Evolutionary conservation across 2,329 filamentous ascomycete species (phyloP).

Genomic region (Tolypocladium nubicola): DNA sequence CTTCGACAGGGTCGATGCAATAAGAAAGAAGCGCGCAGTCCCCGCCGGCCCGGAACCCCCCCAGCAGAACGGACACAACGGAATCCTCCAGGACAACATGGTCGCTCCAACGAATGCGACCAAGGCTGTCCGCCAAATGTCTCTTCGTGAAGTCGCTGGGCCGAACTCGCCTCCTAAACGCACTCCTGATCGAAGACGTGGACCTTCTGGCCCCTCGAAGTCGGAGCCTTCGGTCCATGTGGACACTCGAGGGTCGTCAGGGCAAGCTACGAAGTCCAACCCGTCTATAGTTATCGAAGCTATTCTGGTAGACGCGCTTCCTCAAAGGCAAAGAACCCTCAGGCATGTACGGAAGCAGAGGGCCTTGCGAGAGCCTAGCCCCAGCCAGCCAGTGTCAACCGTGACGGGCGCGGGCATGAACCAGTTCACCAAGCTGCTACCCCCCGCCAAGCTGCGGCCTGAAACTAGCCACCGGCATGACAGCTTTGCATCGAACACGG

Average conservation of each 20-base stretch:
- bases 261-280: slow-evolving; percentile 42
- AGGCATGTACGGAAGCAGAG: slow-evolving; percentile 50
- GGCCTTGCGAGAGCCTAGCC: slow-evolving; percentile 34
- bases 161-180: slow-evolving; percentile 22
- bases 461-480: slow-evolving; percentile 24
- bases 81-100: slow-evolving; percentile 34
- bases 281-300: slow-evolving; percentile 48
- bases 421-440: slow-evolving; percentile 15
- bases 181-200: slow-evolving; percentile 7
- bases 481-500: slow-evolving; percentile 38
- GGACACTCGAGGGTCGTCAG: slow-evolving; percentile 40
- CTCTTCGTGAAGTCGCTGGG: slow-evolving; percentile 31
- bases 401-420: slow-evolving; percentile 6
- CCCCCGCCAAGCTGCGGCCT: slow-evolving; percentile 12
- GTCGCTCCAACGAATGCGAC: slow-evolving; percentile 41
- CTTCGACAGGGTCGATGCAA: slow-evolving; percentile 40
- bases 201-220: slow-evolving; percentile 19
- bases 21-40: slow-evolving; percentile 32
- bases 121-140: slow-evolving; percentile 35
- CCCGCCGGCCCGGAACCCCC: background rate
- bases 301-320: slow-evolving; percentile 38
- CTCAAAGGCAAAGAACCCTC: slow-evolving; percentile 41
- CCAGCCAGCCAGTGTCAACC: slow-evolving; percentile 5
- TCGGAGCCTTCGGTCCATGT: slow-evolving; percentile 28
- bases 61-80: slow-evolving; percentile 4